These are phyloP conservation scores for Nemania serpens DNA, from an alignment of 2,329 filamentous ascomycete genomes.

Conservation along the genomic window DNA sequence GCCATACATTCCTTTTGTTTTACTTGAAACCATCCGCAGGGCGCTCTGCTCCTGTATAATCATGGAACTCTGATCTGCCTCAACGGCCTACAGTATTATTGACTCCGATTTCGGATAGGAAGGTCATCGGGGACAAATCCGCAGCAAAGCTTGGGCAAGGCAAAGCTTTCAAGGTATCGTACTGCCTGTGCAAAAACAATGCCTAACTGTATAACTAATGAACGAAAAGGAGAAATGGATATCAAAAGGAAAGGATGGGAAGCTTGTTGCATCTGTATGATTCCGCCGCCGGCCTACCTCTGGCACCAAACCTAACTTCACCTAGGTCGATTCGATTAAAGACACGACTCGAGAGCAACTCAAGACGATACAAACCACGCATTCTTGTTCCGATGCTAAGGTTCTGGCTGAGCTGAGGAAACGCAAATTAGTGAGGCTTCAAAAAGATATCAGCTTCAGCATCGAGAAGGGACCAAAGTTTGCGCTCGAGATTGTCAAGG, in stretches of 20 bases:
- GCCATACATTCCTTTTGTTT: neutral
- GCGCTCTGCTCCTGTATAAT: neutral
- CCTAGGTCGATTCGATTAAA: constrained; percentile 70
- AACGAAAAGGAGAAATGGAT: constrained; percentile 63
- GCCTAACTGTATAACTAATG: neutral
- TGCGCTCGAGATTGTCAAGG: constrained; percentile 83
- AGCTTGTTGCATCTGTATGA: constrained; percentile 14
- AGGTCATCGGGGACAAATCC: constrained; percentile 71
- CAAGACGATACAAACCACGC: constrained; percentile 70
- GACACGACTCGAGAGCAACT: constrained; percentile 81
- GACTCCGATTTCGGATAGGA: constrained; percentile 33
- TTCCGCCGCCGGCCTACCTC: neutral
- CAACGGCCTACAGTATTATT: neutral
- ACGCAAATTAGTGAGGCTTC: constrained; percentile 82
- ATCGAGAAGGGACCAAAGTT: constrained; percentile 87
- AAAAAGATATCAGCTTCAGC: constrained; percentile 85
- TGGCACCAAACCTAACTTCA: neutral
- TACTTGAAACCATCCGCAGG: neutral
- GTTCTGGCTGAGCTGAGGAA: constrained; percentile 83
- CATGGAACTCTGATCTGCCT: neutral
- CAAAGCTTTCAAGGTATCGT: constrained; percentile 75
- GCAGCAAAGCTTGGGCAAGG: constrained; percentile 86
- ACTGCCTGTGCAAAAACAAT: neutral
- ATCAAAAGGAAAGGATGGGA: constrained; percentile 45
- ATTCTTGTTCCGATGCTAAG: constrained; percentile 74